Conservation (phyloP, 169 alveolate genomes). For the Plasmodium knowlesi region DNA sequence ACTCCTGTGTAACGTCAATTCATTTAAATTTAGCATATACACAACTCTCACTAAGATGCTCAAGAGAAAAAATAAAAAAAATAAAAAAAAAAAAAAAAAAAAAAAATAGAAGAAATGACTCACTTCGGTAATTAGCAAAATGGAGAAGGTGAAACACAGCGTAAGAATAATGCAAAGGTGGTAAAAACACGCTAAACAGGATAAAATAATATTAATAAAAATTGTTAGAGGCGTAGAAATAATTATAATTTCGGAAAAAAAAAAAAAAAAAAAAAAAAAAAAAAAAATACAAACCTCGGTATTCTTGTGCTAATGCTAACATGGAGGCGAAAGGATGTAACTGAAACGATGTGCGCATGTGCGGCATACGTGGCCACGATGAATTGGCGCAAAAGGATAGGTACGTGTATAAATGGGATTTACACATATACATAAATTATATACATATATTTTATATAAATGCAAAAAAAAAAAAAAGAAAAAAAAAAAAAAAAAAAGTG, state of each 20-base stretch:
- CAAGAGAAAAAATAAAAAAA: no score
- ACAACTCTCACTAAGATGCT: neutral
- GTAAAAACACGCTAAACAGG: neutral
- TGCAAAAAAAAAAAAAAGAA: neutral
- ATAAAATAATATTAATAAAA: no score
- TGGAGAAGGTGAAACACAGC: neutral
- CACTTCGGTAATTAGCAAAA: neutral
- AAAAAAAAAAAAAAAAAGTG: neutral
- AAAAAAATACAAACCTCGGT: neutral
- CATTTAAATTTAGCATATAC: neutral
- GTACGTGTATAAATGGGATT: neutral
- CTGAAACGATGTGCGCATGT: neutral
- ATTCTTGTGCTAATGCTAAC: neutral
- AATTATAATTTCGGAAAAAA: no score
- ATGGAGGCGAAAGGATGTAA: neutral
- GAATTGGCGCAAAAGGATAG: neutral
- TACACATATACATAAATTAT: neutral
- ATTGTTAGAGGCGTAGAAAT: neutral
- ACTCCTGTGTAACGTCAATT: neutral
- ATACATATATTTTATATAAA: no score
- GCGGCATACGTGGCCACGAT: neutral
- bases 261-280: no score
- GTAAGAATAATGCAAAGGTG: neutral
- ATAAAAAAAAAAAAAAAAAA: no score
- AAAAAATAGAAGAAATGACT: neutral